These are phyloP conservation scores for Ottelia alismoides DNA, from an alignment of 106 monocot genomes.

Conservation along the genomic window DNA sequence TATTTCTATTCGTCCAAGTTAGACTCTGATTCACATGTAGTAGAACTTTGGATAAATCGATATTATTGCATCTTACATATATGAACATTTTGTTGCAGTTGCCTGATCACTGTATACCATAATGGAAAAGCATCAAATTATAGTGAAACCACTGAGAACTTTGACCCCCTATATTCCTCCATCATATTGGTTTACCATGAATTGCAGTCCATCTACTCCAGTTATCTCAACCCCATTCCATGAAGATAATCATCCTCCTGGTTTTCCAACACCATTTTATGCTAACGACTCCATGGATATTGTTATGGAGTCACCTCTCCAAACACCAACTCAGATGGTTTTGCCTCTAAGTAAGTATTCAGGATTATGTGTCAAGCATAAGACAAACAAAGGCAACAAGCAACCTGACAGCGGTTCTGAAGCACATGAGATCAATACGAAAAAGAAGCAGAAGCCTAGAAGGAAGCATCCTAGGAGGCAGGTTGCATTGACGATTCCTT, in stretches of 20 bases:
- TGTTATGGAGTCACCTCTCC: not conserved
- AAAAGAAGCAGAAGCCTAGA: slow-evolving; percentile 8
- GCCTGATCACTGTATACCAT: too few relatives aligned
- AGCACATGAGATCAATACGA: slow-evolving; percentile 1
- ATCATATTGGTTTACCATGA: slow-evolving; percentile 17
- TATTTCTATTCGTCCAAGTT: too few relatives aligned
- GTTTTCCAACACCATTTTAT: too few relatives aligned
- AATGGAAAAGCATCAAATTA: too few relatives aligned
- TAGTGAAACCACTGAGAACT: slow-evolving; percentile 40
- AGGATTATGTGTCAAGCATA: slow-evolving; percentile 6
- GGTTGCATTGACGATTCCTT: slow-evolving; percentile 11
- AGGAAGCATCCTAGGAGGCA: slow-evolving; percentile 3
- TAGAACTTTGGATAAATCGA: too few relatives aligned
- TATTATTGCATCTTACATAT: too few relatives aligned
- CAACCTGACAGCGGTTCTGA: slow-evolving; percentile 10
- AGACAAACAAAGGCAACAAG: slow-evolving; percentile 14
- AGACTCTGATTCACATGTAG: too few relatives aligned
- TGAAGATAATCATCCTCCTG: not conserved
- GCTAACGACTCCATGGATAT: slow-evolving; percentile 19
- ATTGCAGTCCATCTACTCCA: slow-evolving; percentile 9
- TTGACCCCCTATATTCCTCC: slow-evolving; percentile 58
- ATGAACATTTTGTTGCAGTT: too few relatives aligned
- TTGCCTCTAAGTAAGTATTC: slow-evolving; percentile 8
- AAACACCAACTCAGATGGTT: slow-evolving; percentile 3
- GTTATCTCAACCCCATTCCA: slow-evolving; percentile 44